Evolutionary conservation across 139 green algal species (phyloP).

Genomic region (Coelastrella sp.): DNA sequence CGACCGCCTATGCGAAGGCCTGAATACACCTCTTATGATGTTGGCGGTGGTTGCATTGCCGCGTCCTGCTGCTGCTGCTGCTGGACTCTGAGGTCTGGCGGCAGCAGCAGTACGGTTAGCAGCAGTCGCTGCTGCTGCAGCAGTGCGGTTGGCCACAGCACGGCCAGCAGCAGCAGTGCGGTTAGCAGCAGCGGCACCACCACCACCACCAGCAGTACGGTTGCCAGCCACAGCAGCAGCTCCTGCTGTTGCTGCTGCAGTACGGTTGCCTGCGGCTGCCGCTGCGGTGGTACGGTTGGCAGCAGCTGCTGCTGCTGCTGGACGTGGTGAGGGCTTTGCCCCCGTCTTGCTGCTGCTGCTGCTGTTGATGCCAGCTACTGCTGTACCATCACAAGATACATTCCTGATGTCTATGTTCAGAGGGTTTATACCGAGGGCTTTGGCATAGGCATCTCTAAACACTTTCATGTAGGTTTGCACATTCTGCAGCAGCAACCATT

Average conservation of each 20-base stretch:
- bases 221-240: too few relatives aligned
- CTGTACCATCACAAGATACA: background rate
- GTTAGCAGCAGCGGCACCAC: too few relatives aligned
- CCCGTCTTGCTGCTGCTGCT: too few relatives aligned
- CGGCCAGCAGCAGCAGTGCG: too few relatives aligned
- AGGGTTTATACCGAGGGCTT: background rate
- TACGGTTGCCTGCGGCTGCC: background rate
- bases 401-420: background rate
- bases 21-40: background rate
- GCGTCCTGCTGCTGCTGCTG: background rate
- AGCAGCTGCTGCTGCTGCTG: background rate
- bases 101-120: background rate
- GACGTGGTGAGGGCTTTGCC: too few relatives aligned
- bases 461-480: background rate
- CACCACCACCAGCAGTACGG: too few relatives aligned
- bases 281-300: background rate
- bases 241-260: too few relatives aligned
- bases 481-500: background rate
- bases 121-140: too few relatives aligned
- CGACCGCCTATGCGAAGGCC: background rate
- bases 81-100: background rate
- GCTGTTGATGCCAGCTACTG: too few relatives aligned
- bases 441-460: background rate
- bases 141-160: too few relatives aligned
- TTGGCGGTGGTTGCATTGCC: background rate